These are phyloP conservation scores for Orbilia oligospora DNA, from an alignment of 2,329 filamentous ascomycete species.

Conservation along the genomic window DNA sequence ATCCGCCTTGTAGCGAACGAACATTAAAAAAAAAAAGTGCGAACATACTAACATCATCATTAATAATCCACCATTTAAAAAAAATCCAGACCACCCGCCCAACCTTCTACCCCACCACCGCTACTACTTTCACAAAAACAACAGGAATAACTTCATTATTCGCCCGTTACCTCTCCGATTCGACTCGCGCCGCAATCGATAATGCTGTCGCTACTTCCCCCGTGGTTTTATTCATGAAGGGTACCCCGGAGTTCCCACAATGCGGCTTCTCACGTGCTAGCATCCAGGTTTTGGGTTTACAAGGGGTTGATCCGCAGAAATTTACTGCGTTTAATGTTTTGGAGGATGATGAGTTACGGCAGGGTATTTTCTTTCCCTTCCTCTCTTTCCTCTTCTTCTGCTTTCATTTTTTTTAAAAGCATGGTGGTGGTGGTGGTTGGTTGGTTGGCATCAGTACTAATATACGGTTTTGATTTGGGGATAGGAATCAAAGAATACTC, in stretches of 20 bases:
- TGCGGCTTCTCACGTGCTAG: slow-evolving; percentile 96
- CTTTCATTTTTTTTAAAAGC: not conserved
- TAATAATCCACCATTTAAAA: not conserved
- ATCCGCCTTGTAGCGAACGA: too few species aligned
- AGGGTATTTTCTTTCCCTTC: slow-evolving; percentile 72
- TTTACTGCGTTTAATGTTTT: slow-evolving; percentile 99
- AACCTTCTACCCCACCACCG: slow-evolving; percentile 18
- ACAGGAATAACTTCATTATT: not conserved
- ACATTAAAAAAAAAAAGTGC: too few species aligned
- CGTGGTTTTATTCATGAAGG: slow-evolving; percentile 99
- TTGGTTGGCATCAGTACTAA: too few species aligned
- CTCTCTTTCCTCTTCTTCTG: too few species aligned
- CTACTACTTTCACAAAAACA: too few species aligned
- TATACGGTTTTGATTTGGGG: too few species aligned
- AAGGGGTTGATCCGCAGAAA: slow-evolving; percentile 94
- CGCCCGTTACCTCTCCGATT: slow-evolving; percentile 75
- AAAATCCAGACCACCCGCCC: slow-evolving; percentile 27
- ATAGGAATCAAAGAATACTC: slow-evolving; percentile 98
- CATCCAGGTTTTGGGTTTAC: slow-evolving; percentile 93
- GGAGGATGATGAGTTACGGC: slow-evolving; percentile 87
- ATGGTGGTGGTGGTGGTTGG: not conserved
- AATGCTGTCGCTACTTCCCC: slow-evolving; percentile 88
- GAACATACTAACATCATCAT: too few species aligned
- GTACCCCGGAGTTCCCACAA: slow-evolving; percentile 93
- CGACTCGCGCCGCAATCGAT: slow-evolving; percentile 87